phyloP scores from a whole-genome alignment of 352 stramenopile genomes.

The Pythium biforme region DNA sequence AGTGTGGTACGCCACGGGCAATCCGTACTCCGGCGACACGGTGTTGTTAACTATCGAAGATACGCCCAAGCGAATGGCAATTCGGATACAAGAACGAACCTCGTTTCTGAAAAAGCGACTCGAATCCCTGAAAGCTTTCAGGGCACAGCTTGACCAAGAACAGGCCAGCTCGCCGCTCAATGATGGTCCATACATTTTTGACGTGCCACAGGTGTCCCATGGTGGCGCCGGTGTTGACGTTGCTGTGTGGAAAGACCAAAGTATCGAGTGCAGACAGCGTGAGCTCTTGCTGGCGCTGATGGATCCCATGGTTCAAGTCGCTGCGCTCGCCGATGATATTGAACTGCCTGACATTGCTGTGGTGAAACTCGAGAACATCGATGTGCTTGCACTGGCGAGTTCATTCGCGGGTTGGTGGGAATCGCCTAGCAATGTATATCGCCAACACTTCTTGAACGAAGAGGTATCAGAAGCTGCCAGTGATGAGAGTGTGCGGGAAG shows the following conservation, averaged over 20 bases:
- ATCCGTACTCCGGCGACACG: neutral
- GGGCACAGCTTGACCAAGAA: neutral
- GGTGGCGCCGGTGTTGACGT: neutral
- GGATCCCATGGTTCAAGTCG: constrained; percentile 57
- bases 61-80: neutral
- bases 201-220: constrained; percentile 16
- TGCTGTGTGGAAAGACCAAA: constrained; percentile 38
- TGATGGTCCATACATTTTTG: constrained; percentile 46
- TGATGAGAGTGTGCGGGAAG: constrained; percentile 28
- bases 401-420: constrained; percentile 67
- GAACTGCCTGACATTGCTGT: constrained; percentile 52
- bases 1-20: constrained; percentile 49
- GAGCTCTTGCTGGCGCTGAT: constrained; percentile 56
- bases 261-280: constrained; percentile 35
- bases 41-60: neutral
- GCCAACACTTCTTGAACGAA: constrained; percentile 47
- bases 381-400: constrained; percentile 43
- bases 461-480: constrained; percentile 45
- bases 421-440: constrained; percentile 42
- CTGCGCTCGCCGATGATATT: constrained; percentile 53
- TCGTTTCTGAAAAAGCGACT: constrained; percentile 22
- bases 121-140: neutral
- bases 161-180: neutral
- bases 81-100: constrained; percentile 12
- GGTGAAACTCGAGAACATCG: constrained; percentile 37